These are phyloP conservation scores for Senecio squalidus DNA, from an alignment of 140 eudicot species.

Conservation along the genomic window DNA sequence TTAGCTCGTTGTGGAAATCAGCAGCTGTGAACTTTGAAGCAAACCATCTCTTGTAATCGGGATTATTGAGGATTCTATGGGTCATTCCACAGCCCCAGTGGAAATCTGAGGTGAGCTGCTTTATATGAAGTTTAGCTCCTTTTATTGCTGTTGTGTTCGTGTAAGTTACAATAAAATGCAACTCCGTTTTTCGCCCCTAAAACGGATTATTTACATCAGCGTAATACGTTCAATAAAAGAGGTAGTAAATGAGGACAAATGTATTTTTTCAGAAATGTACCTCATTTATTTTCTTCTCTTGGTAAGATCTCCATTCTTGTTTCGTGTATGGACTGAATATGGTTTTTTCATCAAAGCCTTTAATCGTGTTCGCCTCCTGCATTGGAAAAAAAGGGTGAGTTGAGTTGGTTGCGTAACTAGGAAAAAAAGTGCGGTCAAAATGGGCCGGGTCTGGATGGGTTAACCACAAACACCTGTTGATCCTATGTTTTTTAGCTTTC, in stretches of 20 bases:
- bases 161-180: constrained; percentile 26
- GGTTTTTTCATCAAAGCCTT: constrained; percentile 33
- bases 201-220: background rate
- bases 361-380: constrained; percentile 21
- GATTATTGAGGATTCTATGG: constrained; percentile 32
- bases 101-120: constrained; percentile 27
- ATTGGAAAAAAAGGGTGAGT: background rate
- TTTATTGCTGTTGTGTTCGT: constrained; percentile 20
- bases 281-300: constrained; percentile 28
- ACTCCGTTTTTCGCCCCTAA: constrained; percentile 36
- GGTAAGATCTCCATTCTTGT: constrained; percentile 60
- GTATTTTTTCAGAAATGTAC: background rate
- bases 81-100: constrained; percentile 51
- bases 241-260: no score
- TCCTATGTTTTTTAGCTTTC: no score
- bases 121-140: constrained; percentile 29
- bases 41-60: constrained; percentile 41
- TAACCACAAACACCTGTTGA: no score
- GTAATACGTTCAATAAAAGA: no score
- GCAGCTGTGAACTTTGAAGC: constrained; percentile 39
- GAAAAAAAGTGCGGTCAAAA: no score
- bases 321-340: constrained; percentile 42
- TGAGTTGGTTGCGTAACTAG: no score
- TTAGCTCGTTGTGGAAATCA: constrained; percentile 41
- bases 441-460: no score